Percentiles rank a stretch among this genome's conserved stretches.
Evolutionary conservation across 352 stramenopile species (phyloP).

Genomic region (Pythium aquatile): DNA sequence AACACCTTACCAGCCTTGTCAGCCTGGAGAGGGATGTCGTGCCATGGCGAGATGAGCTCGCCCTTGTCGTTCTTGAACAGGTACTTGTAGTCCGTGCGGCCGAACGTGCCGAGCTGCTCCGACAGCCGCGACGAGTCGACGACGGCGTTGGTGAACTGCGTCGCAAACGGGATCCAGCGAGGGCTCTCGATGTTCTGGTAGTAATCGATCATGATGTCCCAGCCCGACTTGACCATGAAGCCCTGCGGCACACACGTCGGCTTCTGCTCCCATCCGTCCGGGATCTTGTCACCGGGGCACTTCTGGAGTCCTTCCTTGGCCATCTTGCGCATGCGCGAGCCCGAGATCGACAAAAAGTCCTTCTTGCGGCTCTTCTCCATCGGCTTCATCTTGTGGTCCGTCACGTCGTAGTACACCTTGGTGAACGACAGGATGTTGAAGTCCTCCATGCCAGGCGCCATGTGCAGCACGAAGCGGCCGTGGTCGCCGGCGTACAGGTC

Average conservation of each 20-base stretch:
- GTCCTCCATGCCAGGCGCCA: slow-evolving; percentile 93
- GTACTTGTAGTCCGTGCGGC: slow-evolving; percentile 74
- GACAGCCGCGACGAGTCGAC: slow-evolving; percentile 48
- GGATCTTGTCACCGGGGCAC: slow-evolving; percentile 77
- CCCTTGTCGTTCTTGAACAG: slow-evolving; percentile 67
- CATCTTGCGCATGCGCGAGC: slow-evolving; percentile 96
- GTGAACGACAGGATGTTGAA: slow-evolving; percentile 95
- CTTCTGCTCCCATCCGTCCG: slow-evolving; percentile 66
- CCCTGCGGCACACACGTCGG: slow-evolving; percentile 94
- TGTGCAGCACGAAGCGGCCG: slow-evolving; percentile 95
- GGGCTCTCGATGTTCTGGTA: slow-evolving; percentile 95
- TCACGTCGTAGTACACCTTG: slow-evolving; percentile 98
- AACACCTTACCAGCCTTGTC: slow-evolving; percentile 61
- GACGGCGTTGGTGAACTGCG: slow-evolving; percentile 52
- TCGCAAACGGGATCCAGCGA: slow-evolving; percentile 78
- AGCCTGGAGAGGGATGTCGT: slow-evolving; percentile 94
- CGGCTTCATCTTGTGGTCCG: slow-evolving; percentile 97
- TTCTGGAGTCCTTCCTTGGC: slow-evolving; percentile 93
- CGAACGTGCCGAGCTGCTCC: slow-evolving; percentile 64
- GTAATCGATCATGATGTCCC: slow-evolving; percentile 98
- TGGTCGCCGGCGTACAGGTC: slow-evolving; percentile 97
- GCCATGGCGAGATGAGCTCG: slow-evolving; percentile 94
- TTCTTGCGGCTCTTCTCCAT: slow-evolving; percentile 90
- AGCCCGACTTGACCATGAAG: slow-evolving; percentile 98
- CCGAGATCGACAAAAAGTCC: slow-evolving; percentile 98